These are phyloP conservation scores for Daucus carota DNA, from an alignment of 129 eudicot genomes.

Conservation along the genomic window DNA sequence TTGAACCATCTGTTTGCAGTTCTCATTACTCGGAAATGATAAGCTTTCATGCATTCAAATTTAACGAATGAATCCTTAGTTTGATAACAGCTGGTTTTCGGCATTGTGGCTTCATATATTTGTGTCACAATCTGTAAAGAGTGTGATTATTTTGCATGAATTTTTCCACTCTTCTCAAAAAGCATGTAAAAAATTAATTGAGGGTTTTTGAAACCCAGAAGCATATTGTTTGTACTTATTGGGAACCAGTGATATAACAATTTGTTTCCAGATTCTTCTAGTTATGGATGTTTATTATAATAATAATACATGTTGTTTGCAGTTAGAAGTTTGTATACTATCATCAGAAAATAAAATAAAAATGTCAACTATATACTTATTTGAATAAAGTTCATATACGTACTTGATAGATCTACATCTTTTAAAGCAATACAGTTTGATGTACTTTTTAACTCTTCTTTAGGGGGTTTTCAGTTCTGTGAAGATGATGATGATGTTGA, in stretches of 20 bases:
- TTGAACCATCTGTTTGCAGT: background rate
- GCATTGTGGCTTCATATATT: background rate
- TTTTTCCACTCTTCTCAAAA: background rate
- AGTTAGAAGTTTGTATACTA: background rate
- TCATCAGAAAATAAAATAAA: background rate
- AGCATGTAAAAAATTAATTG: background rate
- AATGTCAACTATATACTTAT: background rate
- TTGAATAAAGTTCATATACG: background rate
- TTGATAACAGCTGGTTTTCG: background rate
- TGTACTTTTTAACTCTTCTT: conserved; percentile 15
- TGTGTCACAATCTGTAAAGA: background rate
- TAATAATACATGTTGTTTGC: background rate
- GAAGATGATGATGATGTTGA: conserved; percentile 64
- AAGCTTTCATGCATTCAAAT: background rate
- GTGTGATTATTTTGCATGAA: background rate
- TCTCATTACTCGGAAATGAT: background rate
- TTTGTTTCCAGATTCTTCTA: background rate
- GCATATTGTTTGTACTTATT: conserved; percentile 1
- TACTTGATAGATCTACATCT: background rate
- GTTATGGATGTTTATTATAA: background rate
- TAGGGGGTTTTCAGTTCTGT: conserved; percentile 59
- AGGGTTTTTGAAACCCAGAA: background rate
- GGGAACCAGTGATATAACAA: background rate
- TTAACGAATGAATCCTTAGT: background rate
- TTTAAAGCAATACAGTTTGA: background rate